A percentile compares a stretch with the other conserved stretches of the same genome.
Evolutionary conservation across 257 asterid genomes (phyloP).

Genomic region (Gentiana straminea): DNA sequence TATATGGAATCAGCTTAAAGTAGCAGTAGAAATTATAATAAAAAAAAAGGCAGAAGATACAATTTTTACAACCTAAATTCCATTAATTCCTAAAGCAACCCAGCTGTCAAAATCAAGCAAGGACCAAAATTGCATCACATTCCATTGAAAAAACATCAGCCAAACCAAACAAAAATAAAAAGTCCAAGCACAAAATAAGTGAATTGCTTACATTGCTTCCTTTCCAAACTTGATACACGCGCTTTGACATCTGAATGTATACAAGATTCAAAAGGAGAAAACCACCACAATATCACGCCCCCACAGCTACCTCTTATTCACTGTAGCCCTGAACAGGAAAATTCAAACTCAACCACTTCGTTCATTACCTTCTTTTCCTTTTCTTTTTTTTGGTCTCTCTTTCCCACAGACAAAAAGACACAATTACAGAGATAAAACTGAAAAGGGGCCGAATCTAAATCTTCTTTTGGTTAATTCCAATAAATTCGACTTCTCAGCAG

Average conservation of each 20-base stretch:
- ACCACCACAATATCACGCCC: slow-evolving; percentile 12
- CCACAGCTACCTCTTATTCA: slow-evolving; percentile 9
- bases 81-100: slow-evolving; percentile 13
- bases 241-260: slow-evolving; percentile 67
- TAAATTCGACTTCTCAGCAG: no score
- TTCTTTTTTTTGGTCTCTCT: no score
- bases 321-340: no score
- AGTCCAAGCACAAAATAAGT: slow-evolving; percentile 11
- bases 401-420: no score
- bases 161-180: slow-evolving; percentile 9
- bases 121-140: slow-evolving; percentile 6
- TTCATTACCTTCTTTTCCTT: no score
- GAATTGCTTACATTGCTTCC: slow-evolving; percentile 73
- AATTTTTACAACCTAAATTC: slow-evolving; percentile 1
- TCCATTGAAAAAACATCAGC: slow-evolving; percentile 2
- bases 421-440: no score
- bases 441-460: no score
- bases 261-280: slow-evolving; percentile 6
- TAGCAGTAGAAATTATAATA: slow-evolving; percentile 1
- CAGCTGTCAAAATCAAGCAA: slow-evolving; percentile 12
- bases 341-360: no score
- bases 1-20: background rate
- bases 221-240: slow-evolving; percentile 89
- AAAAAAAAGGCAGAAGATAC: slow-evolving; percentile 3
- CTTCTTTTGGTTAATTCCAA: no score